Base-by-base conservation (phyloP, 192 early-diverging fungal genomes). In the Linnemannia elongata region DNA sequence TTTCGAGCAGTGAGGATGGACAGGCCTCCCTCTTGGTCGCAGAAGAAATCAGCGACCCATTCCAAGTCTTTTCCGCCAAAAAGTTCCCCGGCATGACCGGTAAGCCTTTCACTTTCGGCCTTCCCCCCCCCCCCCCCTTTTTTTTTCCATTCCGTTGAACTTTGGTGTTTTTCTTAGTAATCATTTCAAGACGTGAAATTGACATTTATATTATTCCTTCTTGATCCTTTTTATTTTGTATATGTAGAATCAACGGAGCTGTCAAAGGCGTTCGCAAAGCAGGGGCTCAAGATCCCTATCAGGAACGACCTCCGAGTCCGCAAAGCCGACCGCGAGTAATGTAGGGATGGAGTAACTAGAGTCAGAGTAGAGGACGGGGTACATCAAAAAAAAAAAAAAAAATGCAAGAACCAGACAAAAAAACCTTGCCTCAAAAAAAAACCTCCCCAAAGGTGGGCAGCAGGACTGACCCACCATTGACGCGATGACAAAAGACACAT, bases 71-170 rank as follows among this genome's bases (percentile, higher is more conserved):
- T 81, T 96, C 95, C 7, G 94, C 94, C 47, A 96, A 96, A 83
- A 95, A 95, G 73, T 96, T 95, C 75, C 95, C 95, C 0, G 95
- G 95, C 70, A 96, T 96, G 95, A 96, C 94, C 79, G 94, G 94
- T 95, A 92, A 45, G 44, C 13, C 55, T 24, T 42, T 27, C 0
- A 33, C 6, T 24, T 72, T n/a, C n/a, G n/a, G n/a, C n/a, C n/a
- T 27, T 22, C 15, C 38, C 30, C 0, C 13, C 45, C 30, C 2
- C 15, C 15, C 8, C 35, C 36, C 6, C 47, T 22, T 24, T 15
- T 44, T 45, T n/a, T 73, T 73, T 42, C 39, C 55, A 38, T 38
- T 4, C 38, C 38, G 2, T 1, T 38, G 4, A 1, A 4, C 38
- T 38, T 38, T 4, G 4, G 6, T 39, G 38, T 3, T 39, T 3